phyloP scores from a whole-genome alignment of 371 early-diverging fungal species.

The Cokeromyces recurvatus region DNA sequence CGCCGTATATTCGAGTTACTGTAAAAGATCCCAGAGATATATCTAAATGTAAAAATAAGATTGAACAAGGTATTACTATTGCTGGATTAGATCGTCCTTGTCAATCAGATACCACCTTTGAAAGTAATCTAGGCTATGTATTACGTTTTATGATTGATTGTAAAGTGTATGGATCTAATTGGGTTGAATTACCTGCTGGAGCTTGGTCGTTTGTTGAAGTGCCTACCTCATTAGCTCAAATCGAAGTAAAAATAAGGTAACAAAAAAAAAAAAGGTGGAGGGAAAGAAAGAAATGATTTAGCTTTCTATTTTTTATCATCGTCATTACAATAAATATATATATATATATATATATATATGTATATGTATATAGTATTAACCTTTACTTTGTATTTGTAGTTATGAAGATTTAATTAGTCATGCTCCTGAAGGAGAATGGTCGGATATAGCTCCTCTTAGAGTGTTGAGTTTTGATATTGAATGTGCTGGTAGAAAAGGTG shows the following conservation, averaged over 20 bases:
- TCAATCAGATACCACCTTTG: constrained; percentile 68
- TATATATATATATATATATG: constrained; percentile 1
- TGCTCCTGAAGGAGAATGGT: constrained; percentile 89
- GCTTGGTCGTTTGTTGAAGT: constrained; percentile 51
- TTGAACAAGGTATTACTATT: constrained; percentile 57
- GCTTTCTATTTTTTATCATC: neutral
- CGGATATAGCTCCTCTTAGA: constrained; percentile 92
- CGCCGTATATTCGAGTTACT: constrained; percentile 68
- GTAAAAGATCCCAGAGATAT: constrained; percentile 56
- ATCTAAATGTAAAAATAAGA: constrained; percentile 29
- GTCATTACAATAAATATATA: constrained; percentile 4
- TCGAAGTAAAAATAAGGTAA: constrained; percentile 75
- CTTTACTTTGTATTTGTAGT: constrained; percentile 38
- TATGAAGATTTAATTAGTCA: constrained; percentile 79
- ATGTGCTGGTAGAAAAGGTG: constrained; percentile 93
- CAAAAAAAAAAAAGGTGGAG: too few species aligned
- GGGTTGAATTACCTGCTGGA: constrained; percentile 86
- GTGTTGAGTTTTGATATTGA: constrained; percentile 99
- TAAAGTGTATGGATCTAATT: constrained; percentile 82
- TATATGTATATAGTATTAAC: too few species aligned
- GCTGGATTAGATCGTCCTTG: constrained; percentile 34
- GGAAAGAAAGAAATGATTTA: too few species aligned
- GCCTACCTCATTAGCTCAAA: constrained; percentile 68
- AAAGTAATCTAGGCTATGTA: constrained; percentile 89
- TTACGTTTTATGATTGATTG: constrained; percentile 98